phyloP scores from a whole-genome alignment of 2,329 filamentous ascomycete species.

The Spiromastix sp. region DNA sequence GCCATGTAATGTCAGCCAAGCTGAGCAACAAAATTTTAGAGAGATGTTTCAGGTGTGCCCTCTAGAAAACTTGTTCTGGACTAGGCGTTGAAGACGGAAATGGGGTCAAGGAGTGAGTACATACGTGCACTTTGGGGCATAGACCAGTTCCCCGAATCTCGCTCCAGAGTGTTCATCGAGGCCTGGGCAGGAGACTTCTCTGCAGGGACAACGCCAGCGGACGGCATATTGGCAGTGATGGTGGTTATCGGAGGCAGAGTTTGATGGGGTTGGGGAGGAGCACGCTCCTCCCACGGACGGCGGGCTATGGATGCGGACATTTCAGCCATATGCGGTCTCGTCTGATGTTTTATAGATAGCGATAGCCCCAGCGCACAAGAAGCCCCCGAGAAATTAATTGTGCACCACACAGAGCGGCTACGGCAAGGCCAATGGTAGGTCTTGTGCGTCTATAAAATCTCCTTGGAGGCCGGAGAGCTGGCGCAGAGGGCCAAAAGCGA shows the following conservation, averaged over 20 bases:
- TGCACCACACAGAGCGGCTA: no score
- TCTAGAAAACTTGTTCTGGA: neutral
- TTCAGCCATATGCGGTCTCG: no score
- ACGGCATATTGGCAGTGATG: conserved; percentile 34
- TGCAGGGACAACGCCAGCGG: conserved; percentile 17
- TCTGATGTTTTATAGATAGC: no score
- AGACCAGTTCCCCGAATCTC: conserved; percentile 51
- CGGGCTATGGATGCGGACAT: conserved; percentile 34
- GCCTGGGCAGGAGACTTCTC: conserved; percentile 34
- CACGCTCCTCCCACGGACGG: conserved; percentile 35
- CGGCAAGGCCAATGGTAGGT: no score
- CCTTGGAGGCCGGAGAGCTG: neutral
- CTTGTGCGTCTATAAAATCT: no score
- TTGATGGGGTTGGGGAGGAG: conserved; percentile 30
- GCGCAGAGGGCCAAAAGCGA: conserved; percentile 2
- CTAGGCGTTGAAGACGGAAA: neutral
- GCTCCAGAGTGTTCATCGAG: conserved; percentile 37
- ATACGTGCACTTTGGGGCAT: conserved; percentile 49
- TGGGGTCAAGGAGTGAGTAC: conserved; percentile 15
- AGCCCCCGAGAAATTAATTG: no score
- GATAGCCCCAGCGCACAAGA: no score
- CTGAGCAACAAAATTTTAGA: conserved; percentile 1
- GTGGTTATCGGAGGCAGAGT: conserved; percentile 39
- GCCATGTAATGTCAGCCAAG: no score
- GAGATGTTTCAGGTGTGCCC: neutral